phyloP scores from a whole-genome alignment of 305 asterid species.

The Withania somnifera region DNA sequence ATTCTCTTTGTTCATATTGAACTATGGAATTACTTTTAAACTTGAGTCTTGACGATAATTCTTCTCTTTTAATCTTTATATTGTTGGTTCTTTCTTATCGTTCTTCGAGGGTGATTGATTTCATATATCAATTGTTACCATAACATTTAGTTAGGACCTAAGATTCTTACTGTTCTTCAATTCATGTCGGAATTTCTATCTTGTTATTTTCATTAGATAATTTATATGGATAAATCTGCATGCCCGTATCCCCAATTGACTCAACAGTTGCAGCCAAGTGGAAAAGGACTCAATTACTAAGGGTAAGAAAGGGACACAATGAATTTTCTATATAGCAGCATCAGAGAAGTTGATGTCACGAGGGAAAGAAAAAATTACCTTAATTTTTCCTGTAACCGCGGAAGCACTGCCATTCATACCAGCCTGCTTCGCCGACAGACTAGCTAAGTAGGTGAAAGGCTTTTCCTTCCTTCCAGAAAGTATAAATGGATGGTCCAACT shows the following conservation, averaged over 20 bases:
- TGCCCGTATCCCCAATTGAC: not conserved
- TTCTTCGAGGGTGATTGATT: not conserved
- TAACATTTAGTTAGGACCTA: not conserved
- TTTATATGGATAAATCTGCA: not conserved
- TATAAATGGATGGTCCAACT: constrained; percentile 30
- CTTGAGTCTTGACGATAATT: not conserved
- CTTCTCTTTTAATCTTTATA: not conserved
- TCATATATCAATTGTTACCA: not conserved
- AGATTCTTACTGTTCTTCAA: not conserved
- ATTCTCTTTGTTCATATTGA: not conserved
- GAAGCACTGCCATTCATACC: constrained; percentile 27
- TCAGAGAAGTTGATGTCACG: not conserved
- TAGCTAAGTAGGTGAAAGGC: constrained; percentile 87
- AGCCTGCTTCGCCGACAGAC: constrained; percentile 49
- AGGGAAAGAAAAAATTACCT: constrained; percentile 28
- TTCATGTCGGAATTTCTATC: not conserved
- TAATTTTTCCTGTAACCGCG: constrained; percentile 61
- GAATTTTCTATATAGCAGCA: not conserved
- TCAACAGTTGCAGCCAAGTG: not conserved
- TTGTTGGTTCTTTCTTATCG: not conserved
- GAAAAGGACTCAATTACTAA: not conserved
- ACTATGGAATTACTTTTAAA: not conserved
- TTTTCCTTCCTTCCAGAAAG: constrained; percentile 39
- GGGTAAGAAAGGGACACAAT: not conserved
- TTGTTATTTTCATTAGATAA: not conserved